These are phyloP conservation scores for Mortierella antarctica DNA, from an alignment of 192 early-diverging fungal species.

Conservation along the genomic window DNA sequence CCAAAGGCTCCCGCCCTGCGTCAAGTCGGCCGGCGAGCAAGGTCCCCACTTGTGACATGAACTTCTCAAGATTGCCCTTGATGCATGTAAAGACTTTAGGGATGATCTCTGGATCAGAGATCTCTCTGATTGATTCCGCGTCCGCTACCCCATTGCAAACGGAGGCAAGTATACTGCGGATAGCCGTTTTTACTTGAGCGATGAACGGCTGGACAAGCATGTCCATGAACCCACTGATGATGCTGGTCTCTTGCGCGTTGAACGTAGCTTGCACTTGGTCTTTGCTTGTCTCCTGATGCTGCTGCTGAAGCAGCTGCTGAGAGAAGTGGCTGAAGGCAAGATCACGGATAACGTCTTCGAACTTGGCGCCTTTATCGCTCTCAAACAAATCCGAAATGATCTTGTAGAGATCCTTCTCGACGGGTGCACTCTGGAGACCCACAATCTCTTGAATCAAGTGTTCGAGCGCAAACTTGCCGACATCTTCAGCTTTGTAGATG, in stretches of 20 bases:
- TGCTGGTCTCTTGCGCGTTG: not conserved
- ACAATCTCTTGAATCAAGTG: slow-evolving; percentile 1
- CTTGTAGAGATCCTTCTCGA: not conserved
- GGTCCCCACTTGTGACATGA: too few species aligned
- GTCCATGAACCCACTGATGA: not conserved
- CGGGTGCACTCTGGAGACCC: not conserved
- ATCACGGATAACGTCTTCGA: not conserved
- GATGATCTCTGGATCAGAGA: too few species aligned
- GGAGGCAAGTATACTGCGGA: slow-evolving; percentile 12
- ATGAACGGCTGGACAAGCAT: slow-evolving; percentile 8
- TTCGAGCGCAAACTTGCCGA: not conserved
- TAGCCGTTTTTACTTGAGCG: slow-evolving; percentile 4
- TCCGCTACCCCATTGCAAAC: not conserved
- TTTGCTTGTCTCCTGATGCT: not conserved
- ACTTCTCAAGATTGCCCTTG: too few species aligned
- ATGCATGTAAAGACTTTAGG: too few species aligned
- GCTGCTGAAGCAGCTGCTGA: not conserved
- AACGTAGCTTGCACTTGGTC: not conserved
- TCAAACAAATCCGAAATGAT: not conserved
- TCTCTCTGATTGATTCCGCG: too few species aligned
- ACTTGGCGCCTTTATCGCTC: not conserved
- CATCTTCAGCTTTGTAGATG: too few species aligned
- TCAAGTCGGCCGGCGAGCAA: too few species aligned
- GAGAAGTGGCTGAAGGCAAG: not conserved
- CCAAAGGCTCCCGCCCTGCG: too few species aligned